These are phyloP conservation scores for Comarum palustre DNA, from an alignment of 306 rosid genomes.

Conservation along the genomic window DNA sequence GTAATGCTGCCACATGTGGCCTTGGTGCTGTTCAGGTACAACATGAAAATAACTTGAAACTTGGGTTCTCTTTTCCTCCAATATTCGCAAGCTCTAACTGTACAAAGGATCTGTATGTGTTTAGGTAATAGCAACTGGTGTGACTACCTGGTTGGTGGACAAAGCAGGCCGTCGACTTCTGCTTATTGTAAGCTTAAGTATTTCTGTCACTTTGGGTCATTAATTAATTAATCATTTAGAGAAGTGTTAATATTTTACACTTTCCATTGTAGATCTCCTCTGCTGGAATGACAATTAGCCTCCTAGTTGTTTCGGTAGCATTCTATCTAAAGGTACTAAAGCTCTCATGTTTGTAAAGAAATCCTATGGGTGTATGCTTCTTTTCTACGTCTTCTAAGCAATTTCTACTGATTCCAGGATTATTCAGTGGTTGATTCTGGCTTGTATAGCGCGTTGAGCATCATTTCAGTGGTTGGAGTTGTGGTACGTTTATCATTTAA, in stretches of 20 bases:
- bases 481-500: conserved; percentile 56
- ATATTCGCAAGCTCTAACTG: conserved; percentile 28
- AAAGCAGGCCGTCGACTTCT: conserved; percentile 84
- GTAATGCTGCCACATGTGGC: conserved; percentile 73
- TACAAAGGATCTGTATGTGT: conserved; percentile 30
- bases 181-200: conserved; percentile 56
- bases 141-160: conserved; percentile 84
- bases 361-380: not conserved
- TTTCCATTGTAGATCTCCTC: conserved; percentile 69
- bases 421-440: conserved; percentile 39
- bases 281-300: conserved; percentile 70
- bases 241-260: conserved; percentile 13
- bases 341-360: conserved; percentile 6
- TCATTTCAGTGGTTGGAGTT: conserved; percentile 67
- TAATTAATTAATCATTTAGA: conserved; percentile 19
- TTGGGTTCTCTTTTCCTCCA: conserved; percentile 12
- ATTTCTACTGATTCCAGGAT: conserved; percentile 41
- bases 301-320: conserved; percentile 61
- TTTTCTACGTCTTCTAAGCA: conserved; percentile 11
- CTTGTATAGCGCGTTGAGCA: conserved; percentile 46
- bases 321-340: conserved; percentile 70
- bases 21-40: conserved; percentile 91
- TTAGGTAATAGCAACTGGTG: conserved; percentile 74
- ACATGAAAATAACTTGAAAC: conserved; percentile 15
- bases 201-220: conserved; percentile 17